phyloP scores from a whole-genome alignment of 495 filamentous ascomycete species.

The Evernia prunastri region DNA sequence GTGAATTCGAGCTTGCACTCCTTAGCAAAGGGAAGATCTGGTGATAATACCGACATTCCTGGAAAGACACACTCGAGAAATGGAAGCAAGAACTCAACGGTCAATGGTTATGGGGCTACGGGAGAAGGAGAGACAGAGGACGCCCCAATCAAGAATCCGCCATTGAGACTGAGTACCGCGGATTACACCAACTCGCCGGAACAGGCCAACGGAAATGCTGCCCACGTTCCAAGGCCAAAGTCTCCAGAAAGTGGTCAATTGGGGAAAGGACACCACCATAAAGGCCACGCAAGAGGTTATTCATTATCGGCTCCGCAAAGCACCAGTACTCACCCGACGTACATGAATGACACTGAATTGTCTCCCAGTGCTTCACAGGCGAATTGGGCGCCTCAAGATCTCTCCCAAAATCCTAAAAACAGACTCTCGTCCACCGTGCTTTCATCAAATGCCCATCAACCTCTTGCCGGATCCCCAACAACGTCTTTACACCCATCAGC shows the following conservation, averaged over 20 bases:
- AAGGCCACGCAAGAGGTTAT: conserved; percentile 26
- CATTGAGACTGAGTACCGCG: conserved; percentile 29
- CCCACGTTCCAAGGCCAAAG: conserved; percentile 15
- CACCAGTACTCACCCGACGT: conserved; percentile 8
- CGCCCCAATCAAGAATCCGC: conserved; percentile 26
- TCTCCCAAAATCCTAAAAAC: conserved; percentile 38
- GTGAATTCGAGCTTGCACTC: conserved; percentile 32
- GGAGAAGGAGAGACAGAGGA: conserved; percentile 37
- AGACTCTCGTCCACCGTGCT: conserved; percentile 69
- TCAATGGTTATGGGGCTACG: conserved; percentile 37
- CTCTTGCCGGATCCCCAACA: conserved; percentile 38
- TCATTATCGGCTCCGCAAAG: conserved; percentile 28
- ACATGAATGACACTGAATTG: conserved; percentile 17
- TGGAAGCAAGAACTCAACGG: conserved; percentile 47
- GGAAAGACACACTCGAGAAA: conserved; percentile 46
- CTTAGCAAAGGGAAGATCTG: conserved; percentile 41
- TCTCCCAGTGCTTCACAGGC: conserved; percentile 34
- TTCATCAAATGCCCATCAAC: conserved; percentile 41
- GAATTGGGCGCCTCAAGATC: conserved; percentile 28
- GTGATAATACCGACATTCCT: conserved; percentile 45
- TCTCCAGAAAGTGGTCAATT: conserved; percentile 19
- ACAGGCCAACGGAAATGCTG: conserved; percentile 13
- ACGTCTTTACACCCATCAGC: conserved; percentile 40
- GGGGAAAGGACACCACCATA: conserved; percentile 16
- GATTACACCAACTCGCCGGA: conserved; percentile 22